phyloP scores from a whole-genome alignment of 163 green algal species.

The Coccomyxa subellipsoidea region DNA sequence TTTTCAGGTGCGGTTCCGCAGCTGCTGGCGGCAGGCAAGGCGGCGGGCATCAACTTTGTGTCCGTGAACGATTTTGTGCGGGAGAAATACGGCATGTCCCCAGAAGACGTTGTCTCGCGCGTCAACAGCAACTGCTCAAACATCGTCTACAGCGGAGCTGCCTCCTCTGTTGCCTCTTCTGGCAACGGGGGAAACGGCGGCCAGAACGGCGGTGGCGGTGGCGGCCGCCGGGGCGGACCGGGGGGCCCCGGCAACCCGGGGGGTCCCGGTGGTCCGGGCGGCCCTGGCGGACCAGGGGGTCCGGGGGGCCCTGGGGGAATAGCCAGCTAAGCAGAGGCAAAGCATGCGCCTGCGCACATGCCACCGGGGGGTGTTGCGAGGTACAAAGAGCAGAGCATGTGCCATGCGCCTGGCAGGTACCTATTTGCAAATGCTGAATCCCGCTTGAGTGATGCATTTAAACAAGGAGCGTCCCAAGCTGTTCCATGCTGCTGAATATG shows the following conservation, averaged over 20 bases:
- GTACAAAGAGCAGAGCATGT: no score
- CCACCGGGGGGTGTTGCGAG: no score
- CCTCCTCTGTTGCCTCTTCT: background rate
- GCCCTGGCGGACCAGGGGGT: background rate
- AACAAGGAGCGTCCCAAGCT: no score
- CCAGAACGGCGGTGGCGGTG: background rate
- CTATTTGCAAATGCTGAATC: no score
- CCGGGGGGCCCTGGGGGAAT: background rate
- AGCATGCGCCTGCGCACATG: no score
- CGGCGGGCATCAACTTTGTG: slow-evolving; percentile 8
- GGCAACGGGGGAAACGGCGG: background rate
- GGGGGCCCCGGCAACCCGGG: background rate
- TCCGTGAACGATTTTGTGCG: slow-evolving; percentile 10
- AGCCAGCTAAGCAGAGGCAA: no score
- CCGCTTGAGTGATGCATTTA: no score
- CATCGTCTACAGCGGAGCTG: background rate
- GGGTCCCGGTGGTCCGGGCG: background rate
- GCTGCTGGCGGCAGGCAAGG: slow-evolving; percentile 9
- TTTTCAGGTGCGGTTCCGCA: slow-evolving; percentile 6
- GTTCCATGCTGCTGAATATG: no score
- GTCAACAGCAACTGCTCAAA: background rate
- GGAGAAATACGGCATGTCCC: slow-evolving; percentile 17
- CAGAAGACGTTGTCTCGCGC: background rate
- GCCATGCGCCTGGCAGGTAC: no score
- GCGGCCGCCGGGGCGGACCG: background rate